phyloP scores from a whole-genome alignment of 176 grass and related monocot genomes.

The Aegilops longissima region DNA sequence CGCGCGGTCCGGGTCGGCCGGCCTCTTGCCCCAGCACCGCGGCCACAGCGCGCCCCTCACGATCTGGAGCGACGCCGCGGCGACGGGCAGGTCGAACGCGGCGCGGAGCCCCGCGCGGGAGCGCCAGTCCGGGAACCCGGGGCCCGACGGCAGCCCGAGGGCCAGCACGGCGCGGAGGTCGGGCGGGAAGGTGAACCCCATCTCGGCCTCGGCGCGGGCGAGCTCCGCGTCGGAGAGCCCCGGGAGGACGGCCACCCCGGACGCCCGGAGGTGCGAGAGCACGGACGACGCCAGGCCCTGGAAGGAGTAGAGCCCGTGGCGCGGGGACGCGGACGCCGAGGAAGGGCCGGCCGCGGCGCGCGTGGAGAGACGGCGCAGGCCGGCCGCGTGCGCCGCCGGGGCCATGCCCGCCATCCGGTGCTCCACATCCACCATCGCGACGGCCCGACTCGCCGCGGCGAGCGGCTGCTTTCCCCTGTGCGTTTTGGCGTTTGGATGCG shows the following conservation, averaged over 20 bases:
- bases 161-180: conserved; percentile 90
- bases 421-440: conserved; percentile 79
- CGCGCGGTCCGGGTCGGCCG: conserved; percentile 64
- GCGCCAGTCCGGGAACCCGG: conserved; percentile 86
- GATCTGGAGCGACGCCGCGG: conserved; percentile 58
- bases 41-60: conserved; percentile 72
- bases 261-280: conserved; percentile 58
- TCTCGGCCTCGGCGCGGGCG: conserved; percentile 64
- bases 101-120: conserved; percentile 29
- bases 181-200: conserved; percentile 83
- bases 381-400: conserved; percentile 60
- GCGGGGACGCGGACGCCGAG: conserved; percentile 48
- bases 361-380: conserved; percentile 73
- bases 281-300: conserved; percentile 45
- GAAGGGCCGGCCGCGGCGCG: conserved; percentile 59
- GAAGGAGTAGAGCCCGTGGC: conserved; percentile 71
- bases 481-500: background rate
- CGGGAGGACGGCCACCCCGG: conserved; percentile 46
- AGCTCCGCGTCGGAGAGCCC: conserved; percentile 74
- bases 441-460: background rate
- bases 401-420: conserved; percentile 54
- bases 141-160: conserved; percentile 52
- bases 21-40: conserved; percentile 60
- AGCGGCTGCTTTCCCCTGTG: background rate
- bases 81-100: conserved; percentile 60